Evolutionary conservation across 495 filamentous ascomycete species (phyloP).

Genomic region (Tuber brumale): DNA sequence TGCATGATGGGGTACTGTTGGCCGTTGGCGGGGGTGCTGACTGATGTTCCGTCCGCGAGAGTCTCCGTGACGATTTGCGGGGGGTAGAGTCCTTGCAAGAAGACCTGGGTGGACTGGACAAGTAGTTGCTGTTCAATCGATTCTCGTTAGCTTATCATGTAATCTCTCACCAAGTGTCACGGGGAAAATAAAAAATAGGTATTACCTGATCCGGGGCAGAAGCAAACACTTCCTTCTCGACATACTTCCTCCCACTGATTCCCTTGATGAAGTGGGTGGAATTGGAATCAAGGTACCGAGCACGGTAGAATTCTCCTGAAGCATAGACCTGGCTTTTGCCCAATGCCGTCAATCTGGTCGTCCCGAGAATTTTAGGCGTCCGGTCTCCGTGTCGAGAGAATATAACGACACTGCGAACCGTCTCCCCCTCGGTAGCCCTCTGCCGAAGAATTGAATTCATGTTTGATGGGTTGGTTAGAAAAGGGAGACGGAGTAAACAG

Average conservation of each 20-base stretch:
- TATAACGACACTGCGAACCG: slow-evolving; percentile 61
- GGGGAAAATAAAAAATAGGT: slow-evolving; percentile 44
- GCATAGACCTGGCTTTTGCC: slow-evolving; percentile 61
- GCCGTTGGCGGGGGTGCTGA: slow-evolving; percentile 57
- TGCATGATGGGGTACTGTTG: slow-evolving; percentile 68
- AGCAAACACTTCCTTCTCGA: slow-evolving; percentile 25
- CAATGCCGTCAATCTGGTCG: slow-evolving; percentile 56
- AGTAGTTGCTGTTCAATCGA: slow-evolving; percentile 45
- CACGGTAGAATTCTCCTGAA: slow-evolving; percentile 57
- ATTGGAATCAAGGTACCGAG: slow-evolving; percentile 51
- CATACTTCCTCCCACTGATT: slow-evolving; percentile 15
- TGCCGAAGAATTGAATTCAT: not conserved
- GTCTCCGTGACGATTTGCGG: slow-evolving; percentile 50
- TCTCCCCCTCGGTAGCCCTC: slow-evolving; percentile 44
- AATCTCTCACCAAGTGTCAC: slow-evolving; percentile 48
- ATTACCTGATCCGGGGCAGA: slow-evolving; percentile 33
- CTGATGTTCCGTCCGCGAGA: slow-evolving; percentile 56
- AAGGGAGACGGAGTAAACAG: not conserved
- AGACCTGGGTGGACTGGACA: slow-evolving; percentile 60
- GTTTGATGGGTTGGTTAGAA: not conserved
- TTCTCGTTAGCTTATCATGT: slow-evolving; percentile 36
- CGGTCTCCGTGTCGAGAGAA: slow-evolving; percentile 70
- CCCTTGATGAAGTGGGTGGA: slow-evolving; percentile 43
- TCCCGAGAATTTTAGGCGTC: slow-evolving; percentile 53
- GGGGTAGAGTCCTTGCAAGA: slow-evolving; percentile 77